Evolutionary conservation across 2,329 filamentous ascomycete species (phyloP).

Genomic region (Neobulgaria alba): DNA sequence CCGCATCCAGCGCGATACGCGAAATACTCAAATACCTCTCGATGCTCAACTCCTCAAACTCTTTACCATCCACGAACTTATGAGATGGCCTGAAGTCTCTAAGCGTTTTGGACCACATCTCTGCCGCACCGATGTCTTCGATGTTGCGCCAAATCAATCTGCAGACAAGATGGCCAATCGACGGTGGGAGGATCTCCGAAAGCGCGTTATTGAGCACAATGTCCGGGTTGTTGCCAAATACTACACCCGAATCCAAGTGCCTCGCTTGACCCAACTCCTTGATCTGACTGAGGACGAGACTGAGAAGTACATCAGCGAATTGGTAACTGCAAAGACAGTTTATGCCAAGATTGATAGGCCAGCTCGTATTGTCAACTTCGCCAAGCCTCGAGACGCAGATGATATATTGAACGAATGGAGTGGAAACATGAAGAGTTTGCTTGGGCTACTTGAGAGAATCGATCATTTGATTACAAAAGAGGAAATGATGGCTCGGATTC

Average conservation of each 20-base stretch:
- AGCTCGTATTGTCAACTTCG: slow-evolving; percentile 85
- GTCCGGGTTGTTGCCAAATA: slow-evolving; percentile 97
- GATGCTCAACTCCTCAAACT: slow-evolving; percentile 85
- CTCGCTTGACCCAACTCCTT: slow-evolving; percentile 79
- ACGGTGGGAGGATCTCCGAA: slow-evolving; percentile 90
- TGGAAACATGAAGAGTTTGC: slow-evolving; percentile 89
- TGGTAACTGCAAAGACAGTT: slow-evolving; percentile 96
- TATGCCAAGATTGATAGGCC: slow-evolving; percentile 96
- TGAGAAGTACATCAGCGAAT: slow-evolving; percentile 95
- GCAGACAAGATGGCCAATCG: slow-evolving; percentile 72
- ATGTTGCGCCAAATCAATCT: slow-evolving; percentile 53
- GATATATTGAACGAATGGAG: slow-evolving; percentile 98
- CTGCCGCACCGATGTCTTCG: slow-evolving; percentile 84
- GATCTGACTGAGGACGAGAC: slow-evolving; percentile 93
- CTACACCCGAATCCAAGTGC: slow-evolving; percentile 94
- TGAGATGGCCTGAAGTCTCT: slow-evolving; percentile 94
- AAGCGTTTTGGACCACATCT: slow-evolving; percentile 84
- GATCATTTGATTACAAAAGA: slow-evolving; percentile 99
- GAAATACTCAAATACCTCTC: slow-evolving; percentile 66
- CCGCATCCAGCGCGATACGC: slow-evolving; percentile 77
- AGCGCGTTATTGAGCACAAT: slow-evolving; percentile 98
- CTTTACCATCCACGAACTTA: slow-evolving; percentile 92
- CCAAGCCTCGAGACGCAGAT: slow-evolving; percentile 88
- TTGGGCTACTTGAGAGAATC: slow-evolving; percentile 80
- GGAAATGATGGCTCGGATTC: slow-evolving; percentile 99